Base-by-base conservation (phyloP, 768 basidiomycete genomes). In the Candolleomyces eurysporus region DNA sequence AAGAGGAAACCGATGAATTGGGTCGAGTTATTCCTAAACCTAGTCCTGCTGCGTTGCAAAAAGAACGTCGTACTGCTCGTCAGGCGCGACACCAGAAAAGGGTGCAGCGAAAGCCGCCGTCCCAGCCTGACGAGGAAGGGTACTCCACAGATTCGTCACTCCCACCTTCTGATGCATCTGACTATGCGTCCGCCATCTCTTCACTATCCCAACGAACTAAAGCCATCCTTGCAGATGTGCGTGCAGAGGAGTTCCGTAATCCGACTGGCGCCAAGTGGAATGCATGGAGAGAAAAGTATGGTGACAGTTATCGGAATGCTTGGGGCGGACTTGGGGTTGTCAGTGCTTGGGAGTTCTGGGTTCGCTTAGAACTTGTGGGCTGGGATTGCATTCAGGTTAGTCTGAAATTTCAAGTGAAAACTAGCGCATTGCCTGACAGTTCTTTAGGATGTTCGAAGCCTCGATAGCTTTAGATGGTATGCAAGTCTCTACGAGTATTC, bases 281-380 rank as follows among this genome's bases (percentile, higher is more conserved):
- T 71, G 79, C 70, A 65, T 98, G 96, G 96, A 79, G 94, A 57
- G 79, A 83, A 62, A 81, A 79, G 63, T 94, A 89, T 65, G 79
- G 78, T 5, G 95, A 98, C 63, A 93, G 84, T 61, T 98, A 96
- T 74, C 76, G 82, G 2, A 88, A 90, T 43, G 96, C 96, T 4
- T 98, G 92, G 94, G 95, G 95, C 51, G 92, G 94, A 4, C 77
- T 96, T 58, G 93, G 89, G 0, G 81, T 94, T 48, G 87, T 96
- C 1, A 88, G 88, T 54, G 91, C 92, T 52, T 96, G 94, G 94
- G 94, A 95, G 72, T 96, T 95, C 71, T 96, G 93, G 92, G 86
- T 86, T n/a, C 79, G 94, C 59, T 76, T 94, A 60, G 95, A 98
- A 75, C 81, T 88, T 64, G 75, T 93, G 11, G 91, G 89, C 4